Evolutionary conservation across 2,329 filamentous ascomycete genomes (phyloP).

Genomic region (Aureobasidium sp.): DNA sequence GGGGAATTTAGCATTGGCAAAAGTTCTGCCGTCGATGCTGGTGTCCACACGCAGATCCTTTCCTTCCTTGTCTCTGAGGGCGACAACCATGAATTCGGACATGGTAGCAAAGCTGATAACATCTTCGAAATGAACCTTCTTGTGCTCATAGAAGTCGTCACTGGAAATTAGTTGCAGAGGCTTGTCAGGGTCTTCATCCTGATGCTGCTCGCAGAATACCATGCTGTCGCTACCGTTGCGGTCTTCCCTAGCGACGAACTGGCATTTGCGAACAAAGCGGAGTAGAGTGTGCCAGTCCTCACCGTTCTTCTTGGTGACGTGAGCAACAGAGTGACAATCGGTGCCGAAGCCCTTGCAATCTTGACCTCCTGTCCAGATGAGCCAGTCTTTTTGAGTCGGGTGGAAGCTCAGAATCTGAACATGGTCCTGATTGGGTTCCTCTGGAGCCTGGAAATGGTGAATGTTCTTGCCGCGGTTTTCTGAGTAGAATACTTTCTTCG

Average conservation of each 20-base stretch:
- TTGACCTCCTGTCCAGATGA: conserved; percentile 74
- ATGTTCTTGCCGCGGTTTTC: conserved; percentile 68
- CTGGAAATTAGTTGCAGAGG: conserved; percentile 65
- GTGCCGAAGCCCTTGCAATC: conserved; percentile 51
- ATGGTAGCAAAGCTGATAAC: conserved; percentile 86
- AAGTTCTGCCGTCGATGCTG: conserved; percentile 75
- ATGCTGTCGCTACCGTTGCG: conserved; percentile 53
- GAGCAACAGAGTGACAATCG: conserved; percentile 65
- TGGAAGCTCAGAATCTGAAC: conserved; percentile 66
- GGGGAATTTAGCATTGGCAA: conserved; percentile 79
- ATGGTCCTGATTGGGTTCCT: conserved; percentile 43
- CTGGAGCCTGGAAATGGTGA: conserved; percentile 62
- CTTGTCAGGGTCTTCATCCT: conserved; percentile 51
- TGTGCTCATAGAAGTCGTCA: conserved; percentile 66
- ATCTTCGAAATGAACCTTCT: conserved; percentile 54
- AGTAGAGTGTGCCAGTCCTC: conserved; percentile 64
- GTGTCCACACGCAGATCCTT: conserved; percentile 66
- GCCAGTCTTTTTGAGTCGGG: conserved; percentile 74
- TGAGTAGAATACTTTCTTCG: conserved; percentile 66
- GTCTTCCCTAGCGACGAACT: conserved; percentile 66
- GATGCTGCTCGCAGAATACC: conserved; percentile 54
- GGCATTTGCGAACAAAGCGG: conserved; percentile 69
- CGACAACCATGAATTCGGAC: conserved; percentile 92
- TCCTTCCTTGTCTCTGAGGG: conserved; percentile 56
- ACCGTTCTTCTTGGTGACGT: conserved; percentile 70